phyloP scores from a whole-genome alignment of 139 green algal species.

The Coccomyxa sp. region DNA sequence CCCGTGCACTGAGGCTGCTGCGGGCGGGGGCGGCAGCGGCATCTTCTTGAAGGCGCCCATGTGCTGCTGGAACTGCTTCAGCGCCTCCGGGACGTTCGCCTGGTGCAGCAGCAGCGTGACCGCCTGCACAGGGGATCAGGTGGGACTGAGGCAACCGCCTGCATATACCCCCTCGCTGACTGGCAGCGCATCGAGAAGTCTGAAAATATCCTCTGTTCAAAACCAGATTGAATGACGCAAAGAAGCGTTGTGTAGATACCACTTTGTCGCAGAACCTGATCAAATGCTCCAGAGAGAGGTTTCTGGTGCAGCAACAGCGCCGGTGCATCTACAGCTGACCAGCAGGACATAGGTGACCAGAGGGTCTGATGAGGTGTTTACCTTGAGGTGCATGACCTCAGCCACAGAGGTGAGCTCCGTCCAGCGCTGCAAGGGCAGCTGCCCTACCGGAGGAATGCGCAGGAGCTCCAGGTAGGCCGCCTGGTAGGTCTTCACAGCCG shows the following conservation, averaged over 20 bases:
- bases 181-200: too few species aligned
- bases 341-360: not conserved
- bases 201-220: too few species aligned
- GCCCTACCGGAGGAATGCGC: conserved; percentile 1
- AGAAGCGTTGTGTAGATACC: too few species aligned
- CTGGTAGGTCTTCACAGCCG: conserved; percentile 33
- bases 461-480: conserved; percentile 33
- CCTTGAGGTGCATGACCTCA: conserved; percentile 45
- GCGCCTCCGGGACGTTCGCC: conserved; percentile 19
- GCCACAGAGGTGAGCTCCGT: conserved; percentile 33
- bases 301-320: not conserved
- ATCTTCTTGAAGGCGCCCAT: conserved; percentile 10
- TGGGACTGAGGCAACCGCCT: too few species aligned
- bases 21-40: conserved; percentile 10
- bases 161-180: too few species aligned
- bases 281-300: not conserved
- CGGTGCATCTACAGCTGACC: not conserved
- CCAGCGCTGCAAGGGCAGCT: conserved; percentile 31
- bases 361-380: too few species aligned
- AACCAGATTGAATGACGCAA: too few species aligned
- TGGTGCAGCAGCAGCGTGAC: conserved; percentile 46
- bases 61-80: conserved; percentile 27
- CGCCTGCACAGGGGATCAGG: conserved; percentile 13
- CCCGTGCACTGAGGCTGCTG: conserved; percentile 1
- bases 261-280: conserved; percentile 22